Conservation (phyloP, 768 basidiomycete genomes). For the Trametes sanguinea region DNA sequence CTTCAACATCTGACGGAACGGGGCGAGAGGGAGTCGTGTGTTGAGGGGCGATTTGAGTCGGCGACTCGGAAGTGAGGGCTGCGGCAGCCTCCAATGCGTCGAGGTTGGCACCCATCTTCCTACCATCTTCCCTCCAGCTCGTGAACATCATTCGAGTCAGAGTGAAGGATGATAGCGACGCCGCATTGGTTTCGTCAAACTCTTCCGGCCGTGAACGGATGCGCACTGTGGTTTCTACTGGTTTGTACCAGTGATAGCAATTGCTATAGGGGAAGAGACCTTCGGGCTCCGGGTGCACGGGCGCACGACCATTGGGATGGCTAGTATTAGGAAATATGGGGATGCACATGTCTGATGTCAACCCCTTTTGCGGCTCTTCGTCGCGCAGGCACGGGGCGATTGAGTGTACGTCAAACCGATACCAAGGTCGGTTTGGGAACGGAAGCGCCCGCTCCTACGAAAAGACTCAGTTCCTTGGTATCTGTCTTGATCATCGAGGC, state of each 20-base stretch:
- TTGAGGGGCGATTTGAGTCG: too few relatives aligned
- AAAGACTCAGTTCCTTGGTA: too few relatives aligned
- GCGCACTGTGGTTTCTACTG: not conserved
- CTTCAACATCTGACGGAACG: too few relatives aligned
- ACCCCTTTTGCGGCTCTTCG: not conserved
- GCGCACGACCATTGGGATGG: not conserved
- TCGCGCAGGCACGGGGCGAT: not conserved
- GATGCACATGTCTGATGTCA: slow-evolving; percentile 5
- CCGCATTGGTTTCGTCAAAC: not conserved
- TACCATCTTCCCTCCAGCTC: too few relatives aligned
- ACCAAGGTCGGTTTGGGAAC: not conserved
- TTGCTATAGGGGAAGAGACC: slow-evolving; percentile 3
- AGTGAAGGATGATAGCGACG: not conserved
- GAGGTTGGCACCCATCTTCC: too few relatives aligned
- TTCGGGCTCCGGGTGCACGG: too few relatives aligned
- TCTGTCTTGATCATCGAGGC: too few relatives aligned
- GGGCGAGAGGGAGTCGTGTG: too few relatives aligned
- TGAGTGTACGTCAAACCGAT: not conserved
- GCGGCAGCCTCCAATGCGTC: too few relatives aligned
- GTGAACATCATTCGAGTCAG: too few relatives aligned
- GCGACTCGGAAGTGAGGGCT: too few relatives aligned
- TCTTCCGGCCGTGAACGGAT: not conserved
- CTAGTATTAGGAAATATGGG: slow-evolving; percentile 1
- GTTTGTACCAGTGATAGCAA: slow-evolving; percentile 13
- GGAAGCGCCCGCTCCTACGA: slow-evolving; percentile 2